Percentiles rank a stretch among this genome's conserved stretches.
These are phyloP conservation scores for Saccharomycopsis hybrid DNA, from an alignment of 1,139 yeast species.

Conservation along the genomic window DNA sequence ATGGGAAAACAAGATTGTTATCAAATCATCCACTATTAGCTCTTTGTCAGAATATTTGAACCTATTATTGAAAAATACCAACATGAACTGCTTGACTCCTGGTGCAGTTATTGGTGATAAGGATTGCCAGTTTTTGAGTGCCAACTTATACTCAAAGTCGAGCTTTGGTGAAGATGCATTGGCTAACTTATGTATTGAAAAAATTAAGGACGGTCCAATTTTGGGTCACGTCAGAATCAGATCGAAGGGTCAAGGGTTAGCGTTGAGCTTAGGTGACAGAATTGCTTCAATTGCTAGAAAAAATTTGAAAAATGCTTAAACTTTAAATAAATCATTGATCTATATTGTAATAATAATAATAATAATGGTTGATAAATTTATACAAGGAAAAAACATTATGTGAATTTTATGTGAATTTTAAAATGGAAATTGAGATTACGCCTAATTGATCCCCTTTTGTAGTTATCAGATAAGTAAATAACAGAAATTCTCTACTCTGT, in stretches of 20 bases:
- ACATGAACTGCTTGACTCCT: conserved; percentile 91
- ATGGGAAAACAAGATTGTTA: conserved; percentile 98
- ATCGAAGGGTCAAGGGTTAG: conserved; percentile 97
- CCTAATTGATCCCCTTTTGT: no score
- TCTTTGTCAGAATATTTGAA: conserved; percentile 76
- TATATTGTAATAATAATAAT: no score
- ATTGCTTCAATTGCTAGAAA: conserved; percentile 73
- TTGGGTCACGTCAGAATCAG: conserved; percentile 95
- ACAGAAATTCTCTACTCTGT: no score
- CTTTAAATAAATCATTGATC: no score
- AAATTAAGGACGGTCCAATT: conserved; percentile 66
- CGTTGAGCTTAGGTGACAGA: conserved; percentile 89
- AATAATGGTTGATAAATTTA: no score
- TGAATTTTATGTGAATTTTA: no score
- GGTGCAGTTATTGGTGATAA: conserved; percentile 82
- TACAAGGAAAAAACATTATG: no score
- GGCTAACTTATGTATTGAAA: conserved; percentile 92
- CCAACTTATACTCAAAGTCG: conserved; percentile 87
- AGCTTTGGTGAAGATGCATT: conserved; percentile 97
- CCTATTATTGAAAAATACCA: conserved; percentile 73
- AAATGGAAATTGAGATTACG: no score
- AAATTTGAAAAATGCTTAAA: conserved; percentile 28
- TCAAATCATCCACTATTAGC: conserved; percentile 57
- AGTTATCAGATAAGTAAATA: no score
- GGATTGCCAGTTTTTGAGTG: conserved; percentile 84